These are phyloP conservation scores for Elongisporangium senticosum DNA, from an alignment of 352 stramenopile species.

Conservation along the genomic window DNA sequence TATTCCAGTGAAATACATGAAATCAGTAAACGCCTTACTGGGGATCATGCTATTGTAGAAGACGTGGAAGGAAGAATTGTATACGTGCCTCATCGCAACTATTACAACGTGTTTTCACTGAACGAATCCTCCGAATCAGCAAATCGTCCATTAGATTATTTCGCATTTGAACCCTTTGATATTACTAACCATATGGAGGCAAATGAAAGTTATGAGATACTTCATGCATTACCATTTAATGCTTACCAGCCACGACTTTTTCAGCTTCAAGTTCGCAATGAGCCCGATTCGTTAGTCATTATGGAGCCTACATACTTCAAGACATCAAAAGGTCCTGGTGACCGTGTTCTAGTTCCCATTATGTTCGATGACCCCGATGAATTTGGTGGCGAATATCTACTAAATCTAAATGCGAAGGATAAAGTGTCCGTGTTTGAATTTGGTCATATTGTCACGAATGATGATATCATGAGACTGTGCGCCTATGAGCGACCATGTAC, in stretches of 20 bases:
- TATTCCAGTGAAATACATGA: not conserved
- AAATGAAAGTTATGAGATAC: not conserved
- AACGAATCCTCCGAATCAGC: not conserved
- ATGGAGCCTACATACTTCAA: constrained; percentile 37
- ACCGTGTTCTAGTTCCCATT: constrained; percentile 26
- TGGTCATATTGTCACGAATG: constrained; percentile 33
- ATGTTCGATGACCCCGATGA: constrained; percentile 52
- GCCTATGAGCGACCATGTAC: constrained; percentile 41
- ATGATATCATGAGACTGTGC: constrained; percentile 50
- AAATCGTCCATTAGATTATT: constrained; percentile 17
- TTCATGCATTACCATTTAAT: constrained; percentile 4
- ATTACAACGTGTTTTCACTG: constrained; percentile 32
- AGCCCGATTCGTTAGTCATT: constrained; percentile 36
- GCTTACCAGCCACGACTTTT: constrained; percentile 20
- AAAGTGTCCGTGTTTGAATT: constrained; percentile 32
- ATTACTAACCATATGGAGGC: not conserved
- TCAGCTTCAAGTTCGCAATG: constrained; percentile 45
- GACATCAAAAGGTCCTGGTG: constrained; percentile 14
- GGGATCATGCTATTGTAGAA: constrained; percentile 8
- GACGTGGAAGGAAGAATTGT: constrained; percentile 28
- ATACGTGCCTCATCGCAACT: constrained; percentile 43
- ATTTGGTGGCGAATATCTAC: constrained; percentile 32
- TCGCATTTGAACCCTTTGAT: constrained; percentile 30
- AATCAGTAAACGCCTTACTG: constrained; percentile 12
- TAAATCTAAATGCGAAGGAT: constrained; percentile 35